Base-by-base conservation (phyloP, 768 basidiomycete species). In the Lactarius akahatsu region DNA sequence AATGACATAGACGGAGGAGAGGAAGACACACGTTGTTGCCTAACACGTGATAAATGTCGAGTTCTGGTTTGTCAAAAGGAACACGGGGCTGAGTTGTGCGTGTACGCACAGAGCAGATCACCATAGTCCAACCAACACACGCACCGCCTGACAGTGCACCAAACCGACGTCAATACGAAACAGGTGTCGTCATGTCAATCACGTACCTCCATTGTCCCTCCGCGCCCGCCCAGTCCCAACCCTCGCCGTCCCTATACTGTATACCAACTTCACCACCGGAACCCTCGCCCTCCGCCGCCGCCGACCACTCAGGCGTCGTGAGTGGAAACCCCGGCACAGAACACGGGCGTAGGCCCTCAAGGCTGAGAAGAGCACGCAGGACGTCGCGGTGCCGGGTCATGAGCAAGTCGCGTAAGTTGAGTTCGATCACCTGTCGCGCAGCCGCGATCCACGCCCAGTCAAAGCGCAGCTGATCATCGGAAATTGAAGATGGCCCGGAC, bases 171-270 rank as follows among this genome's bases (percentile, higher is more conserved):
- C 50, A 52, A 16, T 52, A 26, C 15, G 26, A 52, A 23, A 6
- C 50, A 7, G 26, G 54, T 28, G 4, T 54, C 58, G 16, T 41
- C 28, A 11, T 34, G 18, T 26, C 16, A 16, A 11, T 2, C 4
- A 75, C 82, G 70, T 70, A 84, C 84, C 79, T 78, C 84, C 85
- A 86, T 58, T 79, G 75, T 20, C 85, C 85, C 52, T 77, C 72
- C 2, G 80, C 82, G 9, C 83, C 85, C 1, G 84, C 85, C 85
- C 86, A 86, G 70, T 86, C 85, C 83, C 83, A 85, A 4, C 84
- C 84, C 6, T 76, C 74, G 57, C 74, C 76, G 4, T 67, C 66
- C 76, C 20, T 50, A 26, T 43, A 45, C 28, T 16, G 52, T 4
- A 1, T 52, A n/a, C 36, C 52, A 6, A 6, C 56, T 36, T 54